Evolutionary conservation across 768 basidiomycete genomes (phyloP).

Genomic region (Amanita muscaria): DNA sequence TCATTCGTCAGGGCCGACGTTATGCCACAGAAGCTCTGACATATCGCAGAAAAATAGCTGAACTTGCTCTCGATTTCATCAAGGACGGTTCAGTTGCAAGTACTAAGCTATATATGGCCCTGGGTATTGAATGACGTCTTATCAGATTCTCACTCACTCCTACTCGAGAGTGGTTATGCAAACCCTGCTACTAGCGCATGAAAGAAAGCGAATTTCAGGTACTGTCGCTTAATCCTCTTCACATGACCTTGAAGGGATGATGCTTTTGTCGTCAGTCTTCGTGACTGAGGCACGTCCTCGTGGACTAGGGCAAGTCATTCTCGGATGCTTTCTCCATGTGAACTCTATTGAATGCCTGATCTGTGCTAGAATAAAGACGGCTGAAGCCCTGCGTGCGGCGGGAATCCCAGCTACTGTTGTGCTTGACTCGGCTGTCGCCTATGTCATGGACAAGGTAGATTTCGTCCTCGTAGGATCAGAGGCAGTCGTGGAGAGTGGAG

Average conservation of each 20-base stretch:
- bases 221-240: constrained; percentile 7
- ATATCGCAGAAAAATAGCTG: constrained; percentile 85
- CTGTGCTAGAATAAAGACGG: constrained; percentile 73
- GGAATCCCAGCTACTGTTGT: constrained; percentile 93
- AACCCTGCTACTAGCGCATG: constrained; percentile 83
- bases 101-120: constrained; percentile 9
- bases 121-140: constrained; percentile 6
- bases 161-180: constrained; percentile 95
- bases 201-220: constrained; percentile 85
- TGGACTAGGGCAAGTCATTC: constrained; percentile 67
- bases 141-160: constrained; percentile 91
- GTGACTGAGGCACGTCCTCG: constrained; percentile 93
- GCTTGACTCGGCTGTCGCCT: constrained; percentile 93
- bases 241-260: constrained; percentile 14
- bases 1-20: constrained; percentile 71
- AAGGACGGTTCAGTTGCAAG: constrained; percentile 87
- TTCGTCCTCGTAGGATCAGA: constrained; percentile 96
- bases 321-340: constrained; percentile 11
- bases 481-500: constrained; percentile 95
- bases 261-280: constrained; percentile 49
- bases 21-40: constrained; percentile 74
- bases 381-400: constrained; percentile 74
- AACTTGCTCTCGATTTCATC: constrained; percentile 84
- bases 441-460: constrained; percentile 94
- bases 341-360: constrained; percentile 13